Evolutionary conservation across 2,329 filamentous ascomycete genomes (phyloP), one percentile per base, ranked within the genome.

Genomic region (Clarireedia homoeocarpa): DNA sequence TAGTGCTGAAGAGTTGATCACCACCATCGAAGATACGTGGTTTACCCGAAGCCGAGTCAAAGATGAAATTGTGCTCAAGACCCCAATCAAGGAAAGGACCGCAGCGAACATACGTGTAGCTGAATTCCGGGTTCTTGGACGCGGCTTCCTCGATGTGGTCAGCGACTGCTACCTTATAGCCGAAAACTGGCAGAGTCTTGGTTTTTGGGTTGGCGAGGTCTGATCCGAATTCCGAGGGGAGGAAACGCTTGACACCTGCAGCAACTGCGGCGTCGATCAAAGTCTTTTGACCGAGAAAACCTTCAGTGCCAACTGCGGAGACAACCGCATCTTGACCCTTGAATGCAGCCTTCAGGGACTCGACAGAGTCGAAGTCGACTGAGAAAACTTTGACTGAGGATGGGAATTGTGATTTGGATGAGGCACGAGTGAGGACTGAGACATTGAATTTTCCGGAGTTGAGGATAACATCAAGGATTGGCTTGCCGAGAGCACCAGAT

Each of bases 21-120:
- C 82, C 82, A 1, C 75, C 76, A 57, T 83, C 76, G 55, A 72
- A 75, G 0, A 84, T 63, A 0, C 63, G 71, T 0, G 73, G 70
- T 39, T 71, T 73, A 1, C 72, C 69, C 1, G 71, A 67, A n/a
- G 72, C 70, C 1, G 72, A 57, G 56, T 79, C 71, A 1, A 80
- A 51, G 5, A 80, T 49, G 61, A 83, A 77, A 2, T 69, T 69
- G 1, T 39, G 61, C 59, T 66, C 39, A 5, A 76, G 48, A 6
- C 73, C 74, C 80, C 78, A 84, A 66, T 86, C 83, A 56, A 85
- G 75, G 68, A 86, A 85, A 0, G 72, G 67, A 0, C 77, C 77
- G 53, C 73, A 80, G 24, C 76, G 71, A 2, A 86, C 67, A 17
- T 72, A 71, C 0, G 79, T 83, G 72, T 84, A 86, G 14, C 75